A percentile compares a stretch with the other conserved stretches of the same genome.
These are phyloP conservation scores for Murraya koenigii DNA, from an alignment of 345 rosid genomes.

Conservation along the genomic window DNA sequence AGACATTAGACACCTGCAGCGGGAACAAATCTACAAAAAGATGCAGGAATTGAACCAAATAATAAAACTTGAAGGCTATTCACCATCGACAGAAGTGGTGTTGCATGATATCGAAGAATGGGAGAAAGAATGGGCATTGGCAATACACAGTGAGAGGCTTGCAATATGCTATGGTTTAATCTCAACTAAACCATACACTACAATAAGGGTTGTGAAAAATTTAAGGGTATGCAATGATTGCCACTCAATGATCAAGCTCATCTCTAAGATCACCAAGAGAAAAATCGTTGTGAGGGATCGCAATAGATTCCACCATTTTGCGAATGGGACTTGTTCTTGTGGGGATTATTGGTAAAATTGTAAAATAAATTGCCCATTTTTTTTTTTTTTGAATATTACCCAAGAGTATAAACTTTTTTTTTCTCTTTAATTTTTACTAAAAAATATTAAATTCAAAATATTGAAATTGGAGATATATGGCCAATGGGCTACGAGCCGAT, in stretches of 20 bases:
- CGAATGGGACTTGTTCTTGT: conserved; percentile 38
- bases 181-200: conserved; percentile 29
- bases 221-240: conserved; percentile 41
- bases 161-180: conserved; percentile 41
- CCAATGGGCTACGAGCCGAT: too few relatives aligned
- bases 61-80: conserved; percentile 35
- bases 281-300: conserved; percentile 42
- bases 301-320: conserved; percentile 40
- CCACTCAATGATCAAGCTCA: conserved; percentile 37
- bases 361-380: neutral
- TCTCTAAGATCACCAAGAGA: conserved; percentile 28
- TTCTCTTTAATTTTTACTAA: neutral
- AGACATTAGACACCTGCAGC: conserved; percentile 48
- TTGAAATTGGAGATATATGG: too few relatives aligned
- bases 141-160: conserved; percentile 41
- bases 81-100: conserved; percentile 32
- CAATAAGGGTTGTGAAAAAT: conserved; percentile 37
- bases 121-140: conserved; percentile 41
- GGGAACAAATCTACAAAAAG: conserved; percentile 49
- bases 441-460: neutral
- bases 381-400: too few relatives aligned
- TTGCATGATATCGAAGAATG: conserved; percentile 33
- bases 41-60: conserved; percentile 44
- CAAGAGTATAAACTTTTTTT: too few relatives aligned
- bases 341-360: conserved; percentile 33